Conservation (phyloP, 768 basidiomycete species). For the Boletus speciosus region DNA sequence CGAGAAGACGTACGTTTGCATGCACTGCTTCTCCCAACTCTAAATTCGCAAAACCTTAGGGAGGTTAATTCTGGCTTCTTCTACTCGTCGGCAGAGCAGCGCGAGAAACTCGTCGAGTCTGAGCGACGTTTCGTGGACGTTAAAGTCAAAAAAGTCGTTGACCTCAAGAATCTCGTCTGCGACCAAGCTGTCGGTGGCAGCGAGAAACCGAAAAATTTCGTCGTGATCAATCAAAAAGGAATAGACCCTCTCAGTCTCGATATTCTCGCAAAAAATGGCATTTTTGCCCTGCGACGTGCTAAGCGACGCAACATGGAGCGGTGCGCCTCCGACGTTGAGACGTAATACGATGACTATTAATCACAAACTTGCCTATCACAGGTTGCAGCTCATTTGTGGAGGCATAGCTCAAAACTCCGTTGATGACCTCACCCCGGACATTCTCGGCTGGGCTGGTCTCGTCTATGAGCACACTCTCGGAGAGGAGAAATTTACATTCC, state of each 20-base stretch:
- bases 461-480: conserved; percentile 99
- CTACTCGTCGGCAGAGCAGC: conserved; percentile 97
- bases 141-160: conserved; percentile 93
- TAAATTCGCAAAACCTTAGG: conserved; percentile 41
- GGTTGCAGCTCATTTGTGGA: conserved; percentile 90
- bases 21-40: conserved; percentile 16
- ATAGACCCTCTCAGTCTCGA: conserved; percentile 97
- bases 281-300: conserved; percentile 88
- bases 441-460: conserved; percentile 95
- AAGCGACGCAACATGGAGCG: conserved; percentile 99
- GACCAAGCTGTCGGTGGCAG: conserved; percentile 84
- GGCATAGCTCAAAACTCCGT: conserved; percentile 97
- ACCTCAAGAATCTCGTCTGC: conserved; percentile 94
- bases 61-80: conserved; percentile 99
- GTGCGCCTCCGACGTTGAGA: conserved; percentile 38
- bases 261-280: conserved; percentile 94
- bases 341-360: conserved; percentile 31
- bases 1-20: conserved; percentile 87
- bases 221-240: conserved; percentile 97
- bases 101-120: conserved; percentile 97
- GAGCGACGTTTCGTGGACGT: conserved; percentile 92
- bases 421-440: conserved; percentile 87
- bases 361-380: conserved; percentile 31
- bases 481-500: conserved; percentile 97
- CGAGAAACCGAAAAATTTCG: conserved; percentile 83